Conservation (phyloP, 2,329 filamentous ascomycete genomes). For the Colletotrichum paranaense region DNA sequence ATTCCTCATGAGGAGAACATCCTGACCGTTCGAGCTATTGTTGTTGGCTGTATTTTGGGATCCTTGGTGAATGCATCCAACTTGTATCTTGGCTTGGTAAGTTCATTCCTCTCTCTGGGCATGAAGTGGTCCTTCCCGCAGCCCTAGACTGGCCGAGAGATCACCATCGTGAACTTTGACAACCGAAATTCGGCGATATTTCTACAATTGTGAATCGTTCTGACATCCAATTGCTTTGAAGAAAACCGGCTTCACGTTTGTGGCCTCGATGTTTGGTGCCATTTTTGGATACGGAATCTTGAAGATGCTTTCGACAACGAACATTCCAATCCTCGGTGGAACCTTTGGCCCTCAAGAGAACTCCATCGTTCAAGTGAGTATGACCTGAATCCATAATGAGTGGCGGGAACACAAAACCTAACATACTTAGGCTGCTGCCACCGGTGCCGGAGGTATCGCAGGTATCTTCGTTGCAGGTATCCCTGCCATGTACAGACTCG, state of each 20-base stretch:
- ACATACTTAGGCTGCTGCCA: conserved; percentile 64
- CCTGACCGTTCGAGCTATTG: conserved; percentile 65
- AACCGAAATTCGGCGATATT: background rate
- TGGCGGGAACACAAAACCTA: background rate
- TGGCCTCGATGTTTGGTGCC: conserved; percentile 59
- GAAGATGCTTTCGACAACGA: conserved; percentile 62
- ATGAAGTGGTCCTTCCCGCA: too few species aligned
- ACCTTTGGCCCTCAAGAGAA: conserved; percentile 71
- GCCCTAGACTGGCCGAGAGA: too few species aligned
- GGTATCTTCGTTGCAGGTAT: conserved; percentile 69
- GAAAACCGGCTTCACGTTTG: conserved; percentile 64
- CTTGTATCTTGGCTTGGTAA: conserved; percentile 63
- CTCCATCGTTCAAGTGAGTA: conserved; percentile 22
- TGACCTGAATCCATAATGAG: rapidly evolving
- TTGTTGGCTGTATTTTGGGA: conserved; percentile 66
- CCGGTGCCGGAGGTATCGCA: conserved; percentile 67
- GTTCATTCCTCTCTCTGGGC: background rate
- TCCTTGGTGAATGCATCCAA: conserved; percentile 72
- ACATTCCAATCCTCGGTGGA: conserved; percentile 63
- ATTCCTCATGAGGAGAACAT: conserved; percentile 58
- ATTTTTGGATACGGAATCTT: conserved; percentile 71
- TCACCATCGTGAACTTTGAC: too few species aligned
- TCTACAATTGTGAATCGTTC: background rate
- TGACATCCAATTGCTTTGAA: conserved; percentile 34
- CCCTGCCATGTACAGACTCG: conserved; percentile 69